Evolutionary conservation across 2,329 filamentous ascomycete genomes (phyloP).

Genomic region (Diplodia corticola): DNA sequence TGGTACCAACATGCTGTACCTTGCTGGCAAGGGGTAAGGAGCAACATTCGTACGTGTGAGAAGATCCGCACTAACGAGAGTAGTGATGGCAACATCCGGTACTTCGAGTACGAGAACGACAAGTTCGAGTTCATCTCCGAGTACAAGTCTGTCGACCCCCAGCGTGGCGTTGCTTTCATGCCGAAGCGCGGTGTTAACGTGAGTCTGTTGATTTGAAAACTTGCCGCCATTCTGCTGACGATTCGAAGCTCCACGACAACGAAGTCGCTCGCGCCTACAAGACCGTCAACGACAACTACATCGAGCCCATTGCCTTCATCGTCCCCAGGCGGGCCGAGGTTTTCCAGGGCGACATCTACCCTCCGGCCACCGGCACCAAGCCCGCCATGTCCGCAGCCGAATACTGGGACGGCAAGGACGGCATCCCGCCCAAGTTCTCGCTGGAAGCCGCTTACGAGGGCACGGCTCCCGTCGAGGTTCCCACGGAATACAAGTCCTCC

Average conservation of each 20-base stretch:
- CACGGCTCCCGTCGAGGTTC: constrained; percentile 72
- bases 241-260: constrained; percentile 77
- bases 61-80: constrained; percentile 24
- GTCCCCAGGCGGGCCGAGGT: constrained; percentile 90
- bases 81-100: constrained; percentile 97
- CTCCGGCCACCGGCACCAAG: constrained; percentile 77
- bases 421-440: constrained; percentile 85
- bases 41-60: neutral
- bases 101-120: constrained; percentile 98
- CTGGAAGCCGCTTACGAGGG: constrained; percentile 91
- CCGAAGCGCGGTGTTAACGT: constrained; percentile 93
- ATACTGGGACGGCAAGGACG: constrained; percentile 85
- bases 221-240: constrained; percentile 26
- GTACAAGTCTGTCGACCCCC: constrained; percentile 94
- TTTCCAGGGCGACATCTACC: constrained; percentile 97
- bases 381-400: constrained; percentile 77
- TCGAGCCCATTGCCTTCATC: constrained; percentile 97
- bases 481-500: constrained; percentile 64
- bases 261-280: constrained; percentile 96
- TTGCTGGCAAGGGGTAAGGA: constrained; percentile 91
- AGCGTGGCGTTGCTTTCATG: constrained; percentile 90
- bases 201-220: constrained; percentile 32
- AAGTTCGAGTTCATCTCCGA: constrained; percentile 97
- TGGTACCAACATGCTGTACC: constrained; percentile 88
- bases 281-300: constrained; percentile 90